Evolutionary conservation across 2,329 filamentous ascomycete genomes (phyloP).

Genomic region (Aspergillus sp.): DNA sequence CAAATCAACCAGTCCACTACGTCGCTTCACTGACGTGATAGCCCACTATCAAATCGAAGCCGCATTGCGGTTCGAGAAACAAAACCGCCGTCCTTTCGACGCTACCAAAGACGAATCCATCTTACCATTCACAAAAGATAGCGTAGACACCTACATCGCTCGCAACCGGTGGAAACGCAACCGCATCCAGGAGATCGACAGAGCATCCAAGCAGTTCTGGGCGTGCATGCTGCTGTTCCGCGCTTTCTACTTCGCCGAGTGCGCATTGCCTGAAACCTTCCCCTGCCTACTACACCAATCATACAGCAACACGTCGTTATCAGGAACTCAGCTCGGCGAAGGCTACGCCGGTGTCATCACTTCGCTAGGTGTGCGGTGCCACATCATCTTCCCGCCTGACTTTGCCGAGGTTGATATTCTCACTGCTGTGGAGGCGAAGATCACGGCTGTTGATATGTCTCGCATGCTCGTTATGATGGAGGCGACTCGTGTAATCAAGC

Average conservation of each 20-base stretch:
- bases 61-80: slow-evolving; percentile 52
- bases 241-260: slow-evolving; percentile 53
- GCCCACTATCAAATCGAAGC: slow-evolving; percentile 63
- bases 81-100: slow-evolving; percentile 39
- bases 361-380: slow-evolving; percentile 27
- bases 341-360: slow-evolving; percentile 26
- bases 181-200: slow-evolving; percentile 35
- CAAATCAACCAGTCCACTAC: slow-evolving; percentile 58
- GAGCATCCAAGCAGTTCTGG: slow-evolving; percentile 44
- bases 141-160: slow-evolving; percentile 47
- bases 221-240: slow-evolving; percentile 51
- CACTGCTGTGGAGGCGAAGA: slow-evolving; percentile 30
- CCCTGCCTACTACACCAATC: slow-evolving; percentile 28
- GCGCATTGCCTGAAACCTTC: slow-evolving; percentile 46
- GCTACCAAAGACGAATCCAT: slow-evolving; percentile 18
- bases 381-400: slow-evolving; percentile 18
- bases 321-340: slow-evolving; percentile 13
- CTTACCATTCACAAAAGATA: slow-evolving; percentile 47
- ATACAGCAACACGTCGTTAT: slow-evolving; percentile 13
- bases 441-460: slow-evolving; percentile 29
- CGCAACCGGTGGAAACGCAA: slow-evolving; percentile 39
- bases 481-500: slow-evolving; percentile 24
- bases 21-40: slow-evolving; percentile 58
- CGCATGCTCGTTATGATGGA: slow-evolving; percentile 28
- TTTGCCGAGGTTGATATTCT: slow-evolving; percentile 25